Percentiles rank a stretch among this genome's conserved stretches.
phyloP scores from a whole-genome alignment of 2,329 filamentous ascomycete genomes.

The Cryphonectria radicalis region DNA sequence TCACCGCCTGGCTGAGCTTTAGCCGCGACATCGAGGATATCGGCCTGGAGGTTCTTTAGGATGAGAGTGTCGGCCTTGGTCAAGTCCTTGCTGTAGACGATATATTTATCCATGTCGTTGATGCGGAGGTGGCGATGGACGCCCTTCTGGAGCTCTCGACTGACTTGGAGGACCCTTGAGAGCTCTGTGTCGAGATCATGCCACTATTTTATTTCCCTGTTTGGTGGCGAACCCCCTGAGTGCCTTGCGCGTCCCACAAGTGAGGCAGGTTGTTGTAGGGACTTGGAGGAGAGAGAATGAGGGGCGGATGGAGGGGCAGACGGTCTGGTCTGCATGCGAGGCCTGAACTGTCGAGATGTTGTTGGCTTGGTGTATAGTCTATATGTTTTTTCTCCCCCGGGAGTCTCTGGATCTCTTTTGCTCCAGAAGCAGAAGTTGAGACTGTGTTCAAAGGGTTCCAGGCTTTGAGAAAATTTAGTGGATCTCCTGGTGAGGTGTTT shows the following conservation, averaged over 20 bases:
- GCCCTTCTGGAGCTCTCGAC: background rate
- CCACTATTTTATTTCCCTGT: background rate
- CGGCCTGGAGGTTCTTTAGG: conserved; percentile 45
- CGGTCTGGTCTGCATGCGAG: background rate
- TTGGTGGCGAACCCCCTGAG: background rate
- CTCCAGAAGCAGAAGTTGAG: conserved; percentile 1
- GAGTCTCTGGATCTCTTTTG: background rate
- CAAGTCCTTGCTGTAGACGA: conserved; percentile 46
- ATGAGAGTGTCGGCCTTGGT: conserved; percentile 47
- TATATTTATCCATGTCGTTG: conserved; percentile 36
- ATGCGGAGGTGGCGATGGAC: background rate
- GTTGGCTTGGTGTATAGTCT: background rate
- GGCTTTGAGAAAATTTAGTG: conserved; percentile 5
- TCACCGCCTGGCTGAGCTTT: conserved; percentile 23
- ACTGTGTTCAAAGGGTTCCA: background rate
- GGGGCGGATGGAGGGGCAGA: background rate
- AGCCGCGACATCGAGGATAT: conserved; percentile 39
- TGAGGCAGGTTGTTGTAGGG: background rate
- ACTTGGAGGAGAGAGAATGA: background rate
- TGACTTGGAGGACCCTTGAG: background rate
- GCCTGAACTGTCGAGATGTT: background rate
- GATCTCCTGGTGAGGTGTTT: conserved; percentile 10
- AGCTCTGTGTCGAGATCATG: background rate
- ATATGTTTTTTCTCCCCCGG: background rate
- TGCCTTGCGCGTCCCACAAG: background rate